Base-by-base conservation (phyloP, 768 basidiomycete genomes). In the Auricularia sp. region DNA sequence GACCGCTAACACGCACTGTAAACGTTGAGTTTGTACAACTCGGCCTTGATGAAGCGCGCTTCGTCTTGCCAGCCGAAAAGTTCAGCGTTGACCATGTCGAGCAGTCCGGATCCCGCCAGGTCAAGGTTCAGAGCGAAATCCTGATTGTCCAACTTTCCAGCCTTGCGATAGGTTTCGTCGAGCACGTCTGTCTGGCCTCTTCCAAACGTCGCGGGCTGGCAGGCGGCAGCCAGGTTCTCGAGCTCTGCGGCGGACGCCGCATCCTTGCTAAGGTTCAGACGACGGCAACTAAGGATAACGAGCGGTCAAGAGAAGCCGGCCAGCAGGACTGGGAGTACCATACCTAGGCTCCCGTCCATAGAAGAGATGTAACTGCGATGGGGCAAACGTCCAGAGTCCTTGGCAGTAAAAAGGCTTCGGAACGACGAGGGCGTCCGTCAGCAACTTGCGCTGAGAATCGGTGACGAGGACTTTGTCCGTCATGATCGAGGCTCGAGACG, bases 11-110 rank as follows among this genome's bases (percentile, higher is more conserved):
- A n/a, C 56, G 10, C 64, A 80, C 81, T 75, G 62, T 82, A 80
- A 1, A 81, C 75, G 56, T 81, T 79, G 62, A 81, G 69, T 65
- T 83, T 81, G 69, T 80, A 79, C 7, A 80, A 66, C 65, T 81
- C 78, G 0, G 71, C 67, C 7, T 54, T 66, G 35, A 80, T 69
- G 7, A 18, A 16, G 1, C 47, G 47, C 18, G 47, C 14, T 5
- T 51, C 18, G 7, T 16, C 47, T 21, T 51, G 18, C 47, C 47
- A 51, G 14, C 59, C 59, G 59, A 61, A 61, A 14, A 61, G 59
- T 14, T 8, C 14, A 14, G 10, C 33, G 33, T 35, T 18, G 33
- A 39, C 59, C 14, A 7, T 5, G 59, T 35, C 36, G 8, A 61
- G 59, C n/a, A 61, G 18, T 6, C 36, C 70, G 11, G 59, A 53